Base-by-base conservation (phyloP, 352 stramenopile genomes). In the Phytophthora rubi region DNA sequence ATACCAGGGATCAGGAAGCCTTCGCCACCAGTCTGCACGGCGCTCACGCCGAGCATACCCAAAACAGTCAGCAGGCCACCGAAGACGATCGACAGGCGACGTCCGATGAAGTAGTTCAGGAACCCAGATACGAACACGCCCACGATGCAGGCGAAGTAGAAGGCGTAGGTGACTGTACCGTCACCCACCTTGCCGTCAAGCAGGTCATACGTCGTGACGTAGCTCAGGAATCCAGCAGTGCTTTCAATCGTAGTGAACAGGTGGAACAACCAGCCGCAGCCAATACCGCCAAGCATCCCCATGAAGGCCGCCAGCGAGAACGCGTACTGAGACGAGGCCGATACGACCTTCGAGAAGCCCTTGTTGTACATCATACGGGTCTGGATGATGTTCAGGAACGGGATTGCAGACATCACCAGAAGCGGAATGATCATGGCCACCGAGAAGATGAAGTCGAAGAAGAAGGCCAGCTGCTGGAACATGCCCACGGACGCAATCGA, bases 321-420 rank as follows among this genome's bases (percentile, higher is more conserved):
- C 21, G 88, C 88, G 63, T 96, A 94, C 76, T 96, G 88, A 30
- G 87, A 94, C 42, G 88, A 94, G 5, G 87, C 88, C 45, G 88
- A 96, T 18, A 96, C 79, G 16, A 93, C 88, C 54, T 94, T 82
- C 2, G 86, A 94, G 60, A 96, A 96, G 39, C 86, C 86, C 79
- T 96, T 90, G 73, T 96, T 96, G 84, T 94, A 96, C 88, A 96
- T 96, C 88, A 96, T 96, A 65, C 88, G 87, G 55, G 88, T 94
- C 73, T 96, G 88, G 35, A 96, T 90, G 15, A 94, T 90, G 68
- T 94, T 94, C 45, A 96, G 57, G 71, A 96, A 96, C 59, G 88
- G 88, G 37, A 96, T 91, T 32, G 77, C 82, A 61, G 86, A 94
- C 75, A 96, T 85, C 30, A 94, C 72, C 21, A 96, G 72, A 28